phyloP scores from a whole-genome alignment of 192 early-diverging fungal species.

The Coemansia reversa region DNA sequence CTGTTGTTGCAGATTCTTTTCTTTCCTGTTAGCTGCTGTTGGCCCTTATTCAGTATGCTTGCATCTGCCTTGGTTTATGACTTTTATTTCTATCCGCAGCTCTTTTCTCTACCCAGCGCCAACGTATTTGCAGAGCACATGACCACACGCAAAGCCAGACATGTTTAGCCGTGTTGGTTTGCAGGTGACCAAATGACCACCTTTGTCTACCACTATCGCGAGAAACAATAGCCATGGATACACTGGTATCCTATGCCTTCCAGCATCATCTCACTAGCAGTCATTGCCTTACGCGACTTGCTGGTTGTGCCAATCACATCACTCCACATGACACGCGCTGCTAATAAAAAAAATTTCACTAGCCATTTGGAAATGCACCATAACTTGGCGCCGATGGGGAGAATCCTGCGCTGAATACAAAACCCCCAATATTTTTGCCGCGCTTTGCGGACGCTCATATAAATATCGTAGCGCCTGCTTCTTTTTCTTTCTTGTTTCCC shows the following conservation, averaged over 20 bases:
- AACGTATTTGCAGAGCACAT: neutral
- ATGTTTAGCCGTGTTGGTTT: neutral
- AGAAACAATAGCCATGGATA: neutral
- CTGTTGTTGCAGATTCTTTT: too few relatives aligned
- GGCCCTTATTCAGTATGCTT: too few relatives aligned
- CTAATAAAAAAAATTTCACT: neutral
- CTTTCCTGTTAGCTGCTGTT: too few relatives aligned
- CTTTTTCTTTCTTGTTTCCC: conserved; percentile 5
- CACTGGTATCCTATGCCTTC: neutral
- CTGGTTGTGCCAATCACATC: neutral
- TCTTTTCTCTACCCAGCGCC: neutral
- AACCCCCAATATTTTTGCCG: neutral
- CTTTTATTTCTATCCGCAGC: neutral
- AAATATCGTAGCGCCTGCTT: conserved; percentile 9
- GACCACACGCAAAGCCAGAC: neutral
- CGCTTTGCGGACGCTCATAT: conserved; percentile 1
- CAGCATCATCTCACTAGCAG: neutral
- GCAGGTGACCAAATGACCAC: neutral
- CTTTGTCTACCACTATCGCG: neutral
- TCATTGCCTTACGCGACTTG: neutral
- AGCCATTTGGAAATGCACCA: neutral
- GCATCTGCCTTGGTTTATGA: too few relatives aligned
- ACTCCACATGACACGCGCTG: neutral
- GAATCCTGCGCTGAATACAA: neutral
- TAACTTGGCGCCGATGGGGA: neutral